Conservation (phyloP, 441 rosid genomes). For the Mallotus japonicus region DNA sequence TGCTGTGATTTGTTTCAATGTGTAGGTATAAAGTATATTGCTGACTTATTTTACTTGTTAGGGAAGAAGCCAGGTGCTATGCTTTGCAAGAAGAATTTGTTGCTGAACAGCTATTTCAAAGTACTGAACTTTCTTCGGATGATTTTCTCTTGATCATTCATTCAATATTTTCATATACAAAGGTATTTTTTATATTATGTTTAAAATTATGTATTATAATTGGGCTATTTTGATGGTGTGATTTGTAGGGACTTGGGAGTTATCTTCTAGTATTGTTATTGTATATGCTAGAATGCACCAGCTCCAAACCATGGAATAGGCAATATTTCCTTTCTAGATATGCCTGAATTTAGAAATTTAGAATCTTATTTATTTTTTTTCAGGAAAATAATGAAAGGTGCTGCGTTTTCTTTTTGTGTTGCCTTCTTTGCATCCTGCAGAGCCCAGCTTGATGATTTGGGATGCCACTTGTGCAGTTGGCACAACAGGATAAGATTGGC, state of each 20-base stretch:
- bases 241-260: background rate
- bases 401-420: background rate
- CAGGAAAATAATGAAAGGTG: background rate
- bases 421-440: constrained; percentile 9
- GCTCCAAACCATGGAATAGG: background rate
- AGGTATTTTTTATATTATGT: constrained; percentile 45
- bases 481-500: background rate
- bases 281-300: background rate
- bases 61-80: constrained; percentile 75
- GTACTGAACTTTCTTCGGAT: constrained; percentile 64
- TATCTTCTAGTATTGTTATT: background rate
- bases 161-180: constrained; percentile 59
- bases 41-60: constrained; percentile 25
- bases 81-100: constrained; percentile 82
- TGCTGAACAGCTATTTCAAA: constrained; percentile 85
- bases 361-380: background rate
- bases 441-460: background rate
- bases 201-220: constrained; percentile 3
- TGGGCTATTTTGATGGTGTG: background rate
- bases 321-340: background rate
- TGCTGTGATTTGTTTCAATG: background rate
- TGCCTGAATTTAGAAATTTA: background rate
- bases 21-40: background rate
- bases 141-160: constrained; percentile 66
- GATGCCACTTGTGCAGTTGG: background rate